These are phyloP conservation scores for Apium graveolens DNA, from an alignment of 129 eudicot genomes.

Conservation along the genomic window DNA sequence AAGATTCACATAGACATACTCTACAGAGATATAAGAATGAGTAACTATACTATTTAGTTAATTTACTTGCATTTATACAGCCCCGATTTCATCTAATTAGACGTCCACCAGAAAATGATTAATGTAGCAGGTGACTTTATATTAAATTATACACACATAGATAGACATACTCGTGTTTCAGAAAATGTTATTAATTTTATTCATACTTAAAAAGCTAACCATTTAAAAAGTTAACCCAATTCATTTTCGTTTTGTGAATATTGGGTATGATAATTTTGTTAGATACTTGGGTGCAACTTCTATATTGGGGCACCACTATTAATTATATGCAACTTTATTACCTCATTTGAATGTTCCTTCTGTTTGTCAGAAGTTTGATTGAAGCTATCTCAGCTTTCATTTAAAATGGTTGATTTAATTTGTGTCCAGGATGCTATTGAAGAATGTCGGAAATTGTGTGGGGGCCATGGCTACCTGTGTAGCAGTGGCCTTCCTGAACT, in stretches of 20 bases:
- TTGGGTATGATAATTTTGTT: background rate
- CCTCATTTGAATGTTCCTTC: background rate
- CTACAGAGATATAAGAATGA: background rate
- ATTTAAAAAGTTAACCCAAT: background rate
- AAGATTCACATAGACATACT: background rate
- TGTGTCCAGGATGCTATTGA: slow-evolving; percentile 81
- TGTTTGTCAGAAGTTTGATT: background rate
- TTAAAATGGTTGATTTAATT: background rate
- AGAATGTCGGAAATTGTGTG: slow-evolving; percentile 92
- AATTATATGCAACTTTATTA: background rate
- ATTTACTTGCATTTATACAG: background rate
- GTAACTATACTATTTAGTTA: background rate
- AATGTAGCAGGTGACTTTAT: background rate
- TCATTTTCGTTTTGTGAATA: no score
- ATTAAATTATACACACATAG: background rate
- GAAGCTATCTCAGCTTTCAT: background rate
- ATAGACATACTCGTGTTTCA: background rate
- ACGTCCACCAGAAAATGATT: background rate
- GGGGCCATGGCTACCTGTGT: slow-evolving; percentile 96
- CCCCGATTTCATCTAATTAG: no score
- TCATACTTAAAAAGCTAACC: background rate
- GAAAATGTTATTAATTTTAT: no score
- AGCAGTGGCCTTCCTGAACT: slow-evolving; percentile 98
- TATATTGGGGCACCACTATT: background rate
- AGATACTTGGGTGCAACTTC: background rate